phyloP scores from a whole-genome alignment of 192 early-diverging fungal genomes.

The Pecoramyces ruminantium region DNA sequence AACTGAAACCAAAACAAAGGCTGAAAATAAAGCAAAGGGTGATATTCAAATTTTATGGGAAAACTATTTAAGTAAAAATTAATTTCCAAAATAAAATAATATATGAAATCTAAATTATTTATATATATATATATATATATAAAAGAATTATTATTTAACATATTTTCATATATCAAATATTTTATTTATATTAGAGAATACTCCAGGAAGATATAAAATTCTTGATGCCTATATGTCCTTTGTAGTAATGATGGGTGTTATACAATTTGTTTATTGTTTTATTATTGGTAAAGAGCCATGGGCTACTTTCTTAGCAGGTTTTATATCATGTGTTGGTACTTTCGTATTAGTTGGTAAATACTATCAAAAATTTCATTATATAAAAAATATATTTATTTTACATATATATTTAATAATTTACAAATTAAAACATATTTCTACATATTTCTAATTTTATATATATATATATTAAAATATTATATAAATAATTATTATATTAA shows the following conservation, averaged over 20 bases:
- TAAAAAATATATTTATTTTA: neutral
- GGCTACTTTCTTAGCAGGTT: conserved; percentile 92
- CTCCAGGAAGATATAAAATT: conserved; percentile 27
- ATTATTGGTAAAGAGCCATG: conserved; percentile 88
- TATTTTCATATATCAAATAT: too few relatives aligned
- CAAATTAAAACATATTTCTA: too few relatives aligned
- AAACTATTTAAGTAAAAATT: neutral
- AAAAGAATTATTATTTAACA: too few relatives aligned
- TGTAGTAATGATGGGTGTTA: conserved; percentile 72
- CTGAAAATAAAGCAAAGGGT: neutral
- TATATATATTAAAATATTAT: too few relatives aligned
- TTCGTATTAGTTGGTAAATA: conserved; percentile 75
- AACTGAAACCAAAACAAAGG: neutral
- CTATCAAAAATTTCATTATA: neutral
- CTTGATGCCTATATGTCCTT: conserved; percentile 88
- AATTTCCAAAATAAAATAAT: too few relatives aligned
- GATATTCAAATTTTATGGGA: neutral
- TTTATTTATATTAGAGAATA: too few relatives aligned
- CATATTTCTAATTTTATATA: too few relatives aligned
- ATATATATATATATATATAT: too few relatives aligned
- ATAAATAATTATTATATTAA: too few relatives aligned
- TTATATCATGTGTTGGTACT: conserved; percentile 74
- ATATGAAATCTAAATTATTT: too few relatives aligned
- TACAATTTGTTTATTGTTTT: conserved; percentile 77
- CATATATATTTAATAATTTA: neutral